These are phyloP conservation scores for Hyaloraphidium curvatum DNA, from an alignment of 192 early-diverging fungal species.

Conservation along the genomic window DNA sequence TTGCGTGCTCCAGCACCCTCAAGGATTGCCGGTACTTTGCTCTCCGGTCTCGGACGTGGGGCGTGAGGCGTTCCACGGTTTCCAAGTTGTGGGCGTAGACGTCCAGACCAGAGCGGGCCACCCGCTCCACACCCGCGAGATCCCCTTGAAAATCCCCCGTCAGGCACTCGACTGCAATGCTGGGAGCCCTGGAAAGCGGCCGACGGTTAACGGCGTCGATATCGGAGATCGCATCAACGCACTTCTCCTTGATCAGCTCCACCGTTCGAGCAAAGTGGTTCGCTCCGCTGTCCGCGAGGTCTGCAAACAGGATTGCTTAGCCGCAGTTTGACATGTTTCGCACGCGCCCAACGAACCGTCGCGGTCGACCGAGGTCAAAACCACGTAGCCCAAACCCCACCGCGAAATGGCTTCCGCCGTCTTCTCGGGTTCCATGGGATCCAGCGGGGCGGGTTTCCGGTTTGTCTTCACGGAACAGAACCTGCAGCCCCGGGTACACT, in stretches of 20 bases:
- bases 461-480: slow-evolving; percentile 98
- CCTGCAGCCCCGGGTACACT: slow-evolving; percentile 91
- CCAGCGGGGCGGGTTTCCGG: slow-evolving; percentile 58
- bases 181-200: slow-evolving; percentile 40
- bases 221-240: neutral
- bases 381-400: slow-evolving; percentile 94
- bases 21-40: slow-evolving; percentile 85
- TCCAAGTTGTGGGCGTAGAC: slow-evolving; percentile 98
- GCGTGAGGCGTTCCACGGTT: slow-evolving; percentile 76
- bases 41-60: slow-evolving; percentile 78
- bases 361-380: slow-evolving; percentile 91
- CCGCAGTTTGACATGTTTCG: neutral
- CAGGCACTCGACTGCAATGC: slow-evolving; percentile 89
- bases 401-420: slow-evolving; percentile 78
- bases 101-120: slow-evolving; percentile 83
- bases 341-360: slow-evolving; percentile 33
- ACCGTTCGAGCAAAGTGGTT: slow-evolving; percentile 87
- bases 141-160: slow-evolving; percentile 83
- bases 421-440: slow-evolving; percentile 78
- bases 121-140: slow-evolving; percentile 48
- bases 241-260: slow-evolving; percentile 65
- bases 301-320: slow-evolving; percentile 14
- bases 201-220: neutral
- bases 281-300: slow-evolving; percentile 79
- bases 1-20: slow-evolving; percentile 71